Conservation (phyloP, 1,139 yeast species). For the Kodamaea fungicola region DNA sequence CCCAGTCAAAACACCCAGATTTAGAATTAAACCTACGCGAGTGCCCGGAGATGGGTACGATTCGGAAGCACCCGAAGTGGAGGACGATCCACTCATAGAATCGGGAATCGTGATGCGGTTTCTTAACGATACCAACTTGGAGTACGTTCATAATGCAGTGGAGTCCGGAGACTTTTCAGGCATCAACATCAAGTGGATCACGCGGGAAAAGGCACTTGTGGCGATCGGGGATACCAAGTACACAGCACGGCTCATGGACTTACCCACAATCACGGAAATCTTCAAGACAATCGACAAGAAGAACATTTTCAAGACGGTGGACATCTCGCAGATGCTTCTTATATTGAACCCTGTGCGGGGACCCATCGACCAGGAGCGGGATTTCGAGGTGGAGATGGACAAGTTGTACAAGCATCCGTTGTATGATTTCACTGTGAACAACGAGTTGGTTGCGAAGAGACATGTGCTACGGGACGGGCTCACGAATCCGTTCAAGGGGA, state of each 20-base stretch:
- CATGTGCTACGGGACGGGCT: constrained; percentile 74
- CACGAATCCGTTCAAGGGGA: constrained; percentile 64
- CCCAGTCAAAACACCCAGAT: constrained; percentile 41
- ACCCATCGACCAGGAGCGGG: constrained; percentile 32
- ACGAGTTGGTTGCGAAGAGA: constrained; percentile 38
- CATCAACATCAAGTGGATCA: constrained; percentile 76
- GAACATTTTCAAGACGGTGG: constrained; percentile 82
- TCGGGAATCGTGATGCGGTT: constrained; percentile 81
- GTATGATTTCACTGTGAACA: constrained; percentile 36
- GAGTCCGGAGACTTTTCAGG: constrained; percentile 79
- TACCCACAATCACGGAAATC: constrained; percentile 86
- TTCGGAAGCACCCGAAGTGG: constrained; percentile 94
- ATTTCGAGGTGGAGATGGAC: constrained; percentile 40
- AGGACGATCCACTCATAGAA: constrained; percentile 90
- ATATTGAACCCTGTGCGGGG: constrained; percentile 58
- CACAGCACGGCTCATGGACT: constrained; percentile 81
- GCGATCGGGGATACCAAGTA: constrained; percentile 55
- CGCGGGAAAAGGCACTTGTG: constrained; percentile 71
- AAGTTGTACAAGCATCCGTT: constrained; percentile 44
- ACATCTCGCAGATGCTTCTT: constrained; percentile 79
- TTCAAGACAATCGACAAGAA: constrained; percentile 89
- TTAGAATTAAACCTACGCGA: constrained; percentile 78
- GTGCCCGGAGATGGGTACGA: constrained; percentile 96
- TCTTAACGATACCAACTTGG: constrained; percentile 74
- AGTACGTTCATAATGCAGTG: constrained; percentile 72